Evolutionary conservation across 495 filamentous ascomycete genomes (phyloP).

Genomic region (Pseudoneurospora amorphoporcata): DNA sequence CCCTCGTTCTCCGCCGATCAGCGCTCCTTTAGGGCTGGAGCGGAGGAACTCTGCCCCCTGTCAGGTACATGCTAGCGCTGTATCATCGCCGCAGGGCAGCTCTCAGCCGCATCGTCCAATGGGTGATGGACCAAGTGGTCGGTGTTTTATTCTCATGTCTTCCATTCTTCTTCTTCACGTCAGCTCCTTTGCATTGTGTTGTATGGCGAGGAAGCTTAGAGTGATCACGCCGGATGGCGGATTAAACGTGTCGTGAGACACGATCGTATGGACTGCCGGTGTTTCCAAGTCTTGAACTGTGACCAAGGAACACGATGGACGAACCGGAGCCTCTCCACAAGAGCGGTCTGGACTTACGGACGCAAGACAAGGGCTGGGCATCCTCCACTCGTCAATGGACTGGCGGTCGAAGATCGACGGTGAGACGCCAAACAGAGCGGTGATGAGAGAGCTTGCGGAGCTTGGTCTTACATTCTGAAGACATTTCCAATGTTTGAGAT

Average conservation of each 20-base stretch:
- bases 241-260: not conserved
- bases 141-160: not conserved
- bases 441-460: not conserved
- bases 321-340: not conserved
- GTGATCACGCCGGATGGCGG: not conserved
- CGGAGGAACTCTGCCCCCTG: not conserved
- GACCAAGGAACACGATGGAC: not conserved
- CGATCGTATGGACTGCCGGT: not conserved
- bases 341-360: not conserved
- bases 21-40: not conserved
- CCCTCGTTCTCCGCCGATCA: not conserved
- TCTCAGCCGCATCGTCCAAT: not conserved
- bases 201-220: not conserved
- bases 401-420: not conserved
- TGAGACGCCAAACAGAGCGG: not conserved
- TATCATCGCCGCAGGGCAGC: not conserved
- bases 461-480: not conserved
- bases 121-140: not conserved
- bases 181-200: not conserved
- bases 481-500: not conserved
- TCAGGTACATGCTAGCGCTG: not conserved
- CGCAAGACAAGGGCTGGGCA: not conserved
- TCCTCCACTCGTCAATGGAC: not conserved
- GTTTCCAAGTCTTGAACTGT: not conserved
- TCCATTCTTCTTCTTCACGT: not conserved